These are phyloP conservation scores for Pseudogymnoascus sp. DNA, from an alignment of 2,329 filamentous ascomycete genomes.

Conservation along the genomic window DNA sequence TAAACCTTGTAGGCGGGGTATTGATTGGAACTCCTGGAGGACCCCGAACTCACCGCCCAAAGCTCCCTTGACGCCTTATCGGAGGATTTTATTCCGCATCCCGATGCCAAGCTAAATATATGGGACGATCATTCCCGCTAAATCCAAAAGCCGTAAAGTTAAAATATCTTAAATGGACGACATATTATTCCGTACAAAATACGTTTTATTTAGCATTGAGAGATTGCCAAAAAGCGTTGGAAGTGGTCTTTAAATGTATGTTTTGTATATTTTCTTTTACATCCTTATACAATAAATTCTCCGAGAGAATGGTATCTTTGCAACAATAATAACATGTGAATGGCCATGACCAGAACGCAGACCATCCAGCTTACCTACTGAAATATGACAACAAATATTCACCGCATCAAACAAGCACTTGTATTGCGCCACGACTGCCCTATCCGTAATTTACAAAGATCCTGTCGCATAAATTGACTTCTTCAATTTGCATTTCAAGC, in stretches of 20 bases:
- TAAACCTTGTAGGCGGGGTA: conserved; percentile 1
- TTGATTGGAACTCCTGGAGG: background rate
- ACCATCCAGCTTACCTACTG: background rate
- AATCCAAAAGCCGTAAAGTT: background rate
- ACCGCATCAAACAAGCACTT: background rate
- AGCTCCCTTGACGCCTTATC: background rate
- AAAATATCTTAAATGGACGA: conserved; percentile 8
- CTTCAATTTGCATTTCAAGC: background rate
- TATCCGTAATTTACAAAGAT: background rate
- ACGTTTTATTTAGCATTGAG: background rate
- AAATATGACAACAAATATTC: background rate
- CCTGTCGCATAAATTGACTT: background rate
- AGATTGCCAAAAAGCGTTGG: background rate
- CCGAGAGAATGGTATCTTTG: background rate
- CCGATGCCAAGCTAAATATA: background rate
- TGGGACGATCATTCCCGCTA: conserved; percentile 8
- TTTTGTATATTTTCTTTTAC: background rate
- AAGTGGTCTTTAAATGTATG: background rate
- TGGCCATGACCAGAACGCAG: background rate
- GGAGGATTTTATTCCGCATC: conserved; percentile 1
- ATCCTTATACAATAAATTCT: background rate
- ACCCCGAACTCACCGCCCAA: conserved; percentile 3
- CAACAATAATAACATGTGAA: background rate
- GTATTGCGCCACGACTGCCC: background rate
- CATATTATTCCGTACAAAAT: background rate